These are phyloP conservation scores for Dichotomocladium elegans DNA, from an alignment of 371 early-diverging fungal species.

Conservation along the genomic window DNA sequence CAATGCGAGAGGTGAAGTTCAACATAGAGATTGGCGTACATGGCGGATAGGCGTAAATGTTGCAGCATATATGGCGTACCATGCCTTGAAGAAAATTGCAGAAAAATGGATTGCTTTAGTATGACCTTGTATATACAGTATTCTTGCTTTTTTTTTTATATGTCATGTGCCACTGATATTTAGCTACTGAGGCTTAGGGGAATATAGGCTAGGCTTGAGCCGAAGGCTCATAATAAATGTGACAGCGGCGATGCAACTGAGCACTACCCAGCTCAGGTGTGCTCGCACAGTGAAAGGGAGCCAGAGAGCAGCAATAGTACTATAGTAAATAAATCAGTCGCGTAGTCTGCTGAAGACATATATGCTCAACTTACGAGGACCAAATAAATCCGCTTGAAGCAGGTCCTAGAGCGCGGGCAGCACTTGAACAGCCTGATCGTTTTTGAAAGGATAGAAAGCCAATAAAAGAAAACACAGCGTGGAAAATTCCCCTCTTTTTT, in stretches of 20 bases:
- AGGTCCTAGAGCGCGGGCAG: conserved; percentile 39
- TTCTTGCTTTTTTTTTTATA: too few species aligned
- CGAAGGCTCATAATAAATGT: conserved; percentile 20
- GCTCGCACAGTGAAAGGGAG: conserved; percentile 14
- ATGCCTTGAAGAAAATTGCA: too few species aligned
- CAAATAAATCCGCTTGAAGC: conserved; percentile 38
- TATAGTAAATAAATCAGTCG: background rate
- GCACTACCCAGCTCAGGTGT: conserved; percentile 21
- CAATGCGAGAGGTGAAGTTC: too few species aligned
- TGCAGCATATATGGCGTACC: too few species aligned
- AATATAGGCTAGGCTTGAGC: conserved; percentile 16
- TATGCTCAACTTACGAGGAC: conserved; percentile 25
- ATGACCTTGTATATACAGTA: conserved; percentile 3
- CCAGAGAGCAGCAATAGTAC: conserved; percentile 3
- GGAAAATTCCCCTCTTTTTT: conserved; percentile 26
- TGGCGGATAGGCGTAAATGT: too few species aligned
- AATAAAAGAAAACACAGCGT: background rate
- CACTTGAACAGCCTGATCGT: conserved; percentile 33
- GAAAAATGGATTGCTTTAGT: background rate
- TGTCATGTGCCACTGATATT: too few species aligned
- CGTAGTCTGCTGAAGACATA: background rate
- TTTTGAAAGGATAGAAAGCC: too few species aligned
- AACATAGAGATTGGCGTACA: too few species aligned
- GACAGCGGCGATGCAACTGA: conserved; percentile 12
- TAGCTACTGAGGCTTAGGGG: too few species aligned